phyloP scores from a whole-genome alignment of 2,329 filamentous ascomycete genomes.

The Keithomyces neogunnii region DNA sequence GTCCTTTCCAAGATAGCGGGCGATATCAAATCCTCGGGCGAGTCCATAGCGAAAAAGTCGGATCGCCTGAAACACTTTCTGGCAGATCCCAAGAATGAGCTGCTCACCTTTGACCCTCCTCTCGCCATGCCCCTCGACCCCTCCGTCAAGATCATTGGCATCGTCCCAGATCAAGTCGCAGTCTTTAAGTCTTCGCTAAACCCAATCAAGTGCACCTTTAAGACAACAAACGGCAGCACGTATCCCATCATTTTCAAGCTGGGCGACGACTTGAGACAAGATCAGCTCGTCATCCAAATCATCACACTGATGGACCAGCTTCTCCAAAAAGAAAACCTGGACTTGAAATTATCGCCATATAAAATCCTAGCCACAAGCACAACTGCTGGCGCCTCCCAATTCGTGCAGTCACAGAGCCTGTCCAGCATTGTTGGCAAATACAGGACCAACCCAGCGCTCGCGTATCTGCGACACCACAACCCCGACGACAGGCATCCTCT shows the following conservation, averaged over 20 bases:
- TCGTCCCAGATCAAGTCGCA: constrained; percentile 73
- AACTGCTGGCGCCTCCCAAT: constrained; percentile 84
- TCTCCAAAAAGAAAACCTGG: constrained; percentile 89
- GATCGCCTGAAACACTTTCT: constrained; percentile 79
- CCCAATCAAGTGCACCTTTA: constrained; percentile 86
- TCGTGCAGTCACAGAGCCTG: constrained; percentile 78
- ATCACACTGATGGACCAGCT: constrained; percentile 97
- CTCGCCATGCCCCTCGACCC: constrained; percentile 86
- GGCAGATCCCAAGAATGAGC: constrained; percentile 82
- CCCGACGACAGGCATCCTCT: constrained; percentile 74
- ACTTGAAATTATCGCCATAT: constrained; percentile 91
- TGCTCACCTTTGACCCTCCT: constrained; percentile 74
- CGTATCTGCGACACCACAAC: constrained; percentile 83
- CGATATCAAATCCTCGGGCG: constrained; percentile 74
- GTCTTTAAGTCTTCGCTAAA: constrained; percentile 95
- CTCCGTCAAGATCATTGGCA: constrained; percentile 66
- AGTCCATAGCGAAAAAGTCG: constrained; percentile 70
- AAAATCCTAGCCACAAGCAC: constrained; percentile 91
- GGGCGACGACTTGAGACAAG: constrained; percentile 90
- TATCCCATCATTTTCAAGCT: constrained; percentile 97
- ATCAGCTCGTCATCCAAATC: constrained; percentile 93
- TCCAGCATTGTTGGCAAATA: constrained; percentile 79
- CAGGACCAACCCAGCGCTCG: constrained; percentile 63
- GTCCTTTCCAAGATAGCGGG: constrained; percentile 82
- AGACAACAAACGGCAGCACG: constrained; percentile 63